phyloP scores from a whole-genome alignment of 352 stramenopile genomes.

The Phytophthora foliorum region DNA sequence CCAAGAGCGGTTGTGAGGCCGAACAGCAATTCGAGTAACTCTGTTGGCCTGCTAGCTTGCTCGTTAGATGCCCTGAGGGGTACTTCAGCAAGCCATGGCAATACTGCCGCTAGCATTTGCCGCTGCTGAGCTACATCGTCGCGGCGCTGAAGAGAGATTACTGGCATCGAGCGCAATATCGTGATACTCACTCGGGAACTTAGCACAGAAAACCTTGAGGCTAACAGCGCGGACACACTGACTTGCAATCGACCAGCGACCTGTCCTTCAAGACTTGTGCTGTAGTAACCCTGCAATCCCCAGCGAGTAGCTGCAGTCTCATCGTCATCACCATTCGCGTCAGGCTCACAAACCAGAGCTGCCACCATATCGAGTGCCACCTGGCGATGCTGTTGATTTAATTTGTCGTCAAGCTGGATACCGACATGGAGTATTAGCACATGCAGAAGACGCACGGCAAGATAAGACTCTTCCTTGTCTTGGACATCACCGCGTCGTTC shows the following conservation, averaged over 20 bases:
- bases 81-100: slow-evolving; percentile 70
- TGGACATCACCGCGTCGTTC: slow-evolving; percentile 6
- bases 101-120: slow-evolving; percentile 59
- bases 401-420: slow-evolving; percentile 37
- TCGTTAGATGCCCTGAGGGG: slow-evolving; percentile 16
- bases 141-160: slow-evolving; percentile 37
- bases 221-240: slow-evolving; percentile 40
- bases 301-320: slow-evolving; percentile 34
- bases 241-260: slow-evolving; percentile 34
- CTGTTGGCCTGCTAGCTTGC: slow-evolving; percentile 7
- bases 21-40: slow-evolving; percentile 64
- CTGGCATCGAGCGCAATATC: slow-evolving; percentile 46
- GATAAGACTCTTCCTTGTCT: slow-evolving; percentile 28
- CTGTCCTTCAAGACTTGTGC: slow-evolving; percentile 21
- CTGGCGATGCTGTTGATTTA: slow-evolving; percentile 44
- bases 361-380: slow-evolving; percentile 40
- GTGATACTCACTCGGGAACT: slow-evolving; percentile 49
- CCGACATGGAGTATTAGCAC: slow-evolving; percentile 61
- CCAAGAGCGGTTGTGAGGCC: slow-evolving; percentile 54
- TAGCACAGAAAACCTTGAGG: slow-evolving; percentile 40
- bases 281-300: slow-evolving; percentile 40
- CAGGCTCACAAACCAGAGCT: slow-evolving; percentile 20
- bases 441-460: slow-evolving; percentile 58
- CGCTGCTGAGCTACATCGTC: slow-evolving; percentile 48
- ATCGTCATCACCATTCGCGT: slow-evolving; percentile 22